Evolutionary conservation across 2,329 filamentous ascomycete genomes (phyloP), one percentile per base, ranked within the genome.

Genomic region (Nannizziopsis barbatae): DNA sequence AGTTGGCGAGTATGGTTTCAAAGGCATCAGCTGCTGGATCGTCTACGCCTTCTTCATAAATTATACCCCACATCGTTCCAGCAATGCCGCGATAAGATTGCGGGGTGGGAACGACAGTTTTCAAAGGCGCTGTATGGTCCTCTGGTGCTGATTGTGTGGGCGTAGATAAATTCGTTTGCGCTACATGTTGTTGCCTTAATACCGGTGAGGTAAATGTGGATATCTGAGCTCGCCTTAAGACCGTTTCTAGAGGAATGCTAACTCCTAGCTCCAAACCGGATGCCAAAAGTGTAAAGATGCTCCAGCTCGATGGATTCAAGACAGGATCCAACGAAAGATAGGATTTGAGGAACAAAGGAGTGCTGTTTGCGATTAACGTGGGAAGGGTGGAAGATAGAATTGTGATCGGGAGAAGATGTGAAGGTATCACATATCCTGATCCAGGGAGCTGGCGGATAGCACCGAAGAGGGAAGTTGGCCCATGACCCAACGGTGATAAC

Each of bases 61-160:
- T 75, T 52, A 98, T 92, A 52, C 79, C 78, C 73, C 87, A 90
- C 77, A 95, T 89, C 2, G 90, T 95, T 2, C 87, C 86, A n/a
- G 92, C 64, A 1, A 95, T 75, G n/a, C 92, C 92, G 31, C 79
- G 74, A 64, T 95, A 98, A 3, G 78, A 78, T 2, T 88, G 89
- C 11, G 69, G 69, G 0, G 86, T 74, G 2, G 84, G 80, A 0
- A 96, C 80, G 47, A 95, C 81, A 0, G 86, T 88, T 48, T 86
- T 80, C 40, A 85, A 61, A n/a, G 42, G 42, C 5, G 40, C 38
- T 2, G 35, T 7, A 18, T n/a, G 14, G n/a, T 39, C 18, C 3
- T 49, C 14, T 11, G 53, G 36, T 8, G 52, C 45, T 11, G 54
- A 42, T 10, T 53, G 44, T 4, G 51, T 33, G 8, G 52, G 36